Percentiles rank a stretch among this genome's conserved stretches.
These are phyloP conservation scores for Chaetomidium leptoderma DNA, from an alignment of 495 filamentous ascomycete genomes.

Conservation along the genomic window DNA sequence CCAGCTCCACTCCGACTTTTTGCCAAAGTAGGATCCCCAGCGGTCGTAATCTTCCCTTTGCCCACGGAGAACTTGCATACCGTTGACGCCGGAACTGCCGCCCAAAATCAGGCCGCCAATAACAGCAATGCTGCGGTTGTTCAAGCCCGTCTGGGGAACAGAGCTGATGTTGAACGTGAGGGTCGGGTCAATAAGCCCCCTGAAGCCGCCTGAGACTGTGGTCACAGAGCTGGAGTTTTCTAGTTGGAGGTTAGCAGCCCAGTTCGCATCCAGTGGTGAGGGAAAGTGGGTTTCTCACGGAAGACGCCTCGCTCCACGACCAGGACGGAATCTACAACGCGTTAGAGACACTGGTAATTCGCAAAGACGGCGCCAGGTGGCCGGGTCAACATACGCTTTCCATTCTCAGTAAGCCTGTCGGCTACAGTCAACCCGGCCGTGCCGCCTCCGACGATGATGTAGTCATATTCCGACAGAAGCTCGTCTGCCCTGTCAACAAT, in stretches of 20 bases:
- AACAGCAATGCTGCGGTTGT: slow-evolving; percentile 32
- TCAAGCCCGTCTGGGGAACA: slow-evolving; percentile 33
- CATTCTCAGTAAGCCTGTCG: slow-evolving; percentile 38
- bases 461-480: slow-evolving; percentile 27
- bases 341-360: background rate
- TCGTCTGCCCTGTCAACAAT: slow-evolving; percentile 6
- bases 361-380: too few relatives aligned
- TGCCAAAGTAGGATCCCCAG: slow-evolving; percentile 40
- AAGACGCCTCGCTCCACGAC: slow-evolving; percentile 21
- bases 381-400: slow-evolving; percentile 10
- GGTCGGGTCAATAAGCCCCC: slow-evolving; percentile 17
- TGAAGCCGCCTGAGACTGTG: slow-evolving; percentile 12
- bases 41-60: slow-evolving; percentile 42
- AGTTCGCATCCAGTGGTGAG: too few relatives aligned
- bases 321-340: slow-evolving; percentile 17
- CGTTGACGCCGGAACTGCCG: slow-evolving; percentile 48
- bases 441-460: slow-evolving; percentile 40
- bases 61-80: slow-evolving; percentile 42
- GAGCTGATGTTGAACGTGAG: slow-evolving; percentile 37
- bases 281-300: slow-evolving; percentile 3
- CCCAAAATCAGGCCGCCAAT: slow-evolving; percentile 39
- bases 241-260: background rate
- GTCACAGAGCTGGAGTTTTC: slow-evolving; percentile 20
- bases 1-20: slow-evolving; percentile 40
- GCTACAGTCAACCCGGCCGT: slow-evolving; percentile 44